phyloP scores from a whole-genome alignment of 164 flowering plant genomes.

The Brasenia schreberi region DNA sequence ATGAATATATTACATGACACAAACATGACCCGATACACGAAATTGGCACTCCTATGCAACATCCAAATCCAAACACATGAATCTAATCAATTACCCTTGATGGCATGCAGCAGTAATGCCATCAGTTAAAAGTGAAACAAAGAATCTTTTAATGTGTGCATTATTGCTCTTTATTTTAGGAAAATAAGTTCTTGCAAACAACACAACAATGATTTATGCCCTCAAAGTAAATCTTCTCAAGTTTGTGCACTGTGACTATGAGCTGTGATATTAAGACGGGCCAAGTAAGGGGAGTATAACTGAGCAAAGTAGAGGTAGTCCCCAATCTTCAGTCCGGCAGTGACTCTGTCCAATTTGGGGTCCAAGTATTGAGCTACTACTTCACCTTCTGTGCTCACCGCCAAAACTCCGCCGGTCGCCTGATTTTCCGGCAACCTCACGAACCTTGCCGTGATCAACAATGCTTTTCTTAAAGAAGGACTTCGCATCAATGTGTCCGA shows the following conservation, averaged over 20 bases:
- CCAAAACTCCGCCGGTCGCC: constrained; percentile 29
- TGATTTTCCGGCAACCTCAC: constrained; percentile 1
- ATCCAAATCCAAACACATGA: too few relatives aligned
- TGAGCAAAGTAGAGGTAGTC: constrained; percentile 38
- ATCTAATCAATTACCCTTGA: too few relatives aligned
- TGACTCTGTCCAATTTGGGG: constrained; percentile 10
- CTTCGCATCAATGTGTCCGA: not conserved
- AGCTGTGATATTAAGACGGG: constrained; percentile 29
- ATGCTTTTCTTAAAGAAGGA: constrained; percentile 21
- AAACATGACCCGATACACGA: too few relatives aligned
- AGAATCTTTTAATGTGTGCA: too few relatives aligned
- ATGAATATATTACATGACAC: too few relatives aligned
- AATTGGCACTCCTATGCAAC: too few relatives aligned
- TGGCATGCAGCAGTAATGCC: too few relatives aligned
- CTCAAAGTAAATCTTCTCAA: too few relatives aligned
- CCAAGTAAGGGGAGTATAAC: constrained; percentile 18
- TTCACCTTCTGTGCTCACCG: constrained; percentile 46
- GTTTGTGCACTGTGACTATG: not conserved
- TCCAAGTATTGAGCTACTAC: constrained; percentile 34
- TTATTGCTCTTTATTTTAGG: too few relatives aligned
- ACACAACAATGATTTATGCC: too few relatives aligned
- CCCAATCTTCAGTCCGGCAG: constrained; percentile 39
- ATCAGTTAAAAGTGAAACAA: too few relatives aligned
- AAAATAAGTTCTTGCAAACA: too few relatives aligned
- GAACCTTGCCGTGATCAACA: constrained; percentile 17